Evolutionary conservation across 495 filamentous ascomycete genomes (phyloP), one percentile per base, ranked within the genome.

Genomic region (Hypoxylon lienhwacheense): DNA sequence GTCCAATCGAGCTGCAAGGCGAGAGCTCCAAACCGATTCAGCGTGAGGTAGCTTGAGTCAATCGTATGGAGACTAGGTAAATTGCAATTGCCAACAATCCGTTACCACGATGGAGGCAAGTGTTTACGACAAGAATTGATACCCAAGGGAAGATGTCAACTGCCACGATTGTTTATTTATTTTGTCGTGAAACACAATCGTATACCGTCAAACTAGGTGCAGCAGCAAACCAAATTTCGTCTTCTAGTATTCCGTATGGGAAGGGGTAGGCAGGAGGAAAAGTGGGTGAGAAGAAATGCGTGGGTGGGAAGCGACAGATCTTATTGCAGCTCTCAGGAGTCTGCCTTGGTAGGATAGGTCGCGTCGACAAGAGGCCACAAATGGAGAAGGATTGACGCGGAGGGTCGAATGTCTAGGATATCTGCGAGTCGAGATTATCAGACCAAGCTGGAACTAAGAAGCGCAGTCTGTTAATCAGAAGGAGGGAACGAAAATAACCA

Each of bases 151-250:
- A 52, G 34, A 45, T 34, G 47, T 36, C 26, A 25, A 51, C 6
- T 47, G 42, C 8, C 47, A 44, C 43, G 41, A 49, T 47, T 62
- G 55, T 67, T 65, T 67, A 52, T 67, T 65, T 65, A 59, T 65
- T 63, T 65, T 59, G 56, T 32, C 33, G 33, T 29, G 42, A 49
- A 39, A n/a, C n/a, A n/a, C 26, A 49, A 34, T 52, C 37, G 54
- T 43, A 55, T 54, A 47, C 51, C 39, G 46, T 61, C 49, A 55
- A 56, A 45, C 26, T 34, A 8, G 50, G 17, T 28, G 20, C 29
- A 48, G 35, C 25, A 52, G 45, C 25, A 48, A 53, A 52, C 43
- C 48, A 33, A 54, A 48, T 6, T 32, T 62, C n/a, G 22, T 34
- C 40, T 57, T 39, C 53, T 16, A 36, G 51, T 50, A 21, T 50